These are phyloP conservation scores for Fusarium abutilonis DNA, from an alignment of 2,329 filamentous ascomycete species.

Conservation along the genomic window DNA sequence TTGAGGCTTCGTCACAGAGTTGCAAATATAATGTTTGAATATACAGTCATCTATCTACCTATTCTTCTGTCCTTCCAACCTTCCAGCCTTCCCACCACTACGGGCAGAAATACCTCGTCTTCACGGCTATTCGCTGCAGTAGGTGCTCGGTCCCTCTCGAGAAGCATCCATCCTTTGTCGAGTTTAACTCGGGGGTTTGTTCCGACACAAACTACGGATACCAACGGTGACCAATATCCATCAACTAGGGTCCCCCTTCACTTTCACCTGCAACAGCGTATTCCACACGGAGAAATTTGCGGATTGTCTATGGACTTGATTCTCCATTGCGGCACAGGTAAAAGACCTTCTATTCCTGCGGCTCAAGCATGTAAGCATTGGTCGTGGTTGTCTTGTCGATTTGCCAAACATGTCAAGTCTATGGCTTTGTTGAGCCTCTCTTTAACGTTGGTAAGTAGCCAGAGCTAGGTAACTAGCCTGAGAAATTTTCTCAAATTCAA, in stretches of 20 bases:
- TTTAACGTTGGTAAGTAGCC: not conserved
- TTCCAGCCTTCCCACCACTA: too few species aligned
- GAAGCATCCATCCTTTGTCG: conserved; percentile 2
- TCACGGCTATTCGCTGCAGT: too few species aligned
- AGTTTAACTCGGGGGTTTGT: not conserved
- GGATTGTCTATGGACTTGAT: not conserved
- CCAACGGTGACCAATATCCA: too few species aligned
- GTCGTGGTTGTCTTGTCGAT: too few species aligned
- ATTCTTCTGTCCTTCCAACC: too few species aligned
- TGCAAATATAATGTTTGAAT: too few species aligned
- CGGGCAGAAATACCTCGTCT: not conserved
- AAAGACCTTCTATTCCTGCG: not conserved
- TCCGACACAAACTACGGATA: too few species aligned
- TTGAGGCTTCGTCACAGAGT: not conserved
- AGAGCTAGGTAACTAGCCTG: not conserved
- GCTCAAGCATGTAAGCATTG: too few species aligned
- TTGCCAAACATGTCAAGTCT: too few species aligned
- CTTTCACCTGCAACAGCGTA: conserved; percentile 6
- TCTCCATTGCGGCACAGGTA: not conserved
- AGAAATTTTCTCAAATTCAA: conserved; percentile 35
- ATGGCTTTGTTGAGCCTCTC: not conserved
- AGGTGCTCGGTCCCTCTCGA: conserved; percentile 7
- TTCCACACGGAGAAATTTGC: conserved; percentile 27
- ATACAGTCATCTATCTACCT: too few species aligned
- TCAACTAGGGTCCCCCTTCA: conserved; percentile 11